Conservation (phyloP, 257 asterid genomes). For the Gynochthodes officinalis region DNA sequence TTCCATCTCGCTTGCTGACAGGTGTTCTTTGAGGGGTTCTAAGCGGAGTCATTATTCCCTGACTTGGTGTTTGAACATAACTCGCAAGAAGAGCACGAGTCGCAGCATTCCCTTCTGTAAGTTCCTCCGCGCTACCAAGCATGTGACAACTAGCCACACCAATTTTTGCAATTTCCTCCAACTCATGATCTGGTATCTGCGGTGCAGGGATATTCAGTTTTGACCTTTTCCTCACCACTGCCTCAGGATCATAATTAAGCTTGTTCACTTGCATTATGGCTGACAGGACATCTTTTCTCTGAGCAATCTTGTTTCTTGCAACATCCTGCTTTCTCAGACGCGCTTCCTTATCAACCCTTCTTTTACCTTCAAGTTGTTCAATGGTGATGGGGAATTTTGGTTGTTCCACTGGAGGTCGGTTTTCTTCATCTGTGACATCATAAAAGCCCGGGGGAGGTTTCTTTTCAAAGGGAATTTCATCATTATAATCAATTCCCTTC, state of each 20-base stretch:
- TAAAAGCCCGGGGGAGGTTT: conserved; percentile 98
- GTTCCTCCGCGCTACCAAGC: conserved; percentile 76
- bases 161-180: conserved; percentile 95
- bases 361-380: conserved; percentile 96
- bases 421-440: conserved; percentile 80
- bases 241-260: conserved; percentile 93
- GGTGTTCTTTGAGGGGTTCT: conserved; percentile 96
- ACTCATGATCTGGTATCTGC: conserved; percentile 91
- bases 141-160: conserved; percentile 92
- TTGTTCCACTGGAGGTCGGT: conserved; percentile 64
- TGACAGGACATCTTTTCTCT: conserved; percentile 95
- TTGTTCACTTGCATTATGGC: conserved; percentile 92
- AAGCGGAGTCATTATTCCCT: conserved; percentile 87
- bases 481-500: conserved; percentile 90
- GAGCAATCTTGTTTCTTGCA: conserved; percentile 83
- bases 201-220: conserved; percentile 90
- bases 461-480: conserved; percentile 95
- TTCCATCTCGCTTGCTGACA: conserved; percentile 81
- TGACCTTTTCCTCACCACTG: conserved; percentile 83
- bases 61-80: conserved; percentile 84
- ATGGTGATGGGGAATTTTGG: conserved; percentile 92
- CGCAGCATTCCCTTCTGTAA: conserved; percentile 87
- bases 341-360: conserved; percentile 88
- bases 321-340: conserved; percentile 90
- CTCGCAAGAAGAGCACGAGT: conserved; percentile 90